Percentiles rank a stretch among this genome's conserved stretches.
Evolutionary conservation across 2,329 filamentous ascomycete species (phyloP).

Genomic region (Cercospora sojina): DNA sequence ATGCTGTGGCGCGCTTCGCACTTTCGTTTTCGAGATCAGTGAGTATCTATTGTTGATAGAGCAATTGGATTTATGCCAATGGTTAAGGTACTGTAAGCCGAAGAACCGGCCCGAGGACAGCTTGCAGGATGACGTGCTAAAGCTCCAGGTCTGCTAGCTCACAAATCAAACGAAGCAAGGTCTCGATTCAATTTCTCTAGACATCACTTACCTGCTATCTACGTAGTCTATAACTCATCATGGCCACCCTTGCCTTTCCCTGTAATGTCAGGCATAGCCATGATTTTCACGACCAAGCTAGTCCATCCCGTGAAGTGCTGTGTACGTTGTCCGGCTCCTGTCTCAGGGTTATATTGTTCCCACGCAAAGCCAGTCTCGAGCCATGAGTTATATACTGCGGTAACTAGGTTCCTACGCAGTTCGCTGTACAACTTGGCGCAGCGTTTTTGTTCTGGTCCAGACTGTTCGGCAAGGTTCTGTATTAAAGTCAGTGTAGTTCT

Average conservation of each 20-base stretch:
- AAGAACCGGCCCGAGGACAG: slow-evolving; percentile 1
- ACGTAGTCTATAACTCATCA: slow-evolving; percentile 49
- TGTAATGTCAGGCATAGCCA: slow-evolving; percentile 79
- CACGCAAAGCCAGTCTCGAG: slow-evolving; percentile 90
- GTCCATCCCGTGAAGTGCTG: slow-evolving; percentile 99
- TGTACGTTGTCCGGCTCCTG: slow-evolving; percentile 87
- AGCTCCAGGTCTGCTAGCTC: neutral
- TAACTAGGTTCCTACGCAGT: slow-evolving; percentile 79
- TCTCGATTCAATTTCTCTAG: neutral
- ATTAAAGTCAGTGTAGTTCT: slow-evolving; percentile 4
- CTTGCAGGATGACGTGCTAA: neutral
- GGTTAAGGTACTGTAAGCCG: neutral
- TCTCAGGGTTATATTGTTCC: slow-evolving; percentile 97
- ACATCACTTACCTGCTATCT: neutral
- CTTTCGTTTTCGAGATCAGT: neutral
- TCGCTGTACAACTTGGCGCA: slow-evolving; percentile 72
- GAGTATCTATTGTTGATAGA: neutral
- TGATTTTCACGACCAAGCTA: slow-evolving; percentile 95
- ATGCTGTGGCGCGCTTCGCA: neutral
- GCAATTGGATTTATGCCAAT: neutral
- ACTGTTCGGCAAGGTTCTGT: slow-evolving; percentile 62
- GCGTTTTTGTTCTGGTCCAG: slow-evolving; percentile 66
- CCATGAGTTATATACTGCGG: slow-evolving; percentile 87
- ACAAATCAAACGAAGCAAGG: neutral
- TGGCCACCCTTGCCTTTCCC: slow-evolving; percentile 36